Base-by-base conservation (phyloP, 225 moss, liverwort and hornwort genomes). In the Physcomitrium patens region DNA sequence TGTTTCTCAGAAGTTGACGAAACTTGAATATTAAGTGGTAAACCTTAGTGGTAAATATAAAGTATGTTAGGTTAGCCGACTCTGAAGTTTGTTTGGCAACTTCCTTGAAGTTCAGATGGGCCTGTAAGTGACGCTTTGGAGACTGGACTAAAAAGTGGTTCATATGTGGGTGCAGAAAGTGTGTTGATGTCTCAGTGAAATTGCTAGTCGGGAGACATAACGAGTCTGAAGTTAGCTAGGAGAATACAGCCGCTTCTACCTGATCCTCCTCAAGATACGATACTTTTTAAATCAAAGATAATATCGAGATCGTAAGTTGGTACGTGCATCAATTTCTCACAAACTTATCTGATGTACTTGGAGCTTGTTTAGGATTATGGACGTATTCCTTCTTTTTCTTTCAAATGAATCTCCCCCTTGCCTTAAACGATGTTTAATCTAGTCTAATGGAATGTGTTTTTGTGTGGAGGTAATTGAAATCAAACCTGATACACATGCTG, bases 321-420 rank as follows among this genome's bases (percentile, higher is more conserved):
- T 78, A 71, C 17, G 5, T 56, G 19, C 54, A 50, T 14, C 10
- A 60, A 55, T 54, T 12, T 31, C 19, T 78, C 15, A 48, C 41
- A 46, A 43, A 27, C 49, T 2, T 11, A 16, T 41, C 31, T 8
- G 60, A 60, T 43, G 16, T 9, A 18, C 49, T 16, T 18, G 55
- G 15, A 26, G 37, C 18, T 65, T 72, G n/a, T 56, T 37, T 10
- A 55, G 12, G 61, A 28, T 28, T n/a, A 11, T 53, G 19, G 7
- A 17, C 28, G 28, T 63, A 26, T 41, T 74, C 31, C 12, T 50
- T 23, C 24, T 74, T 43, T 74, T 54, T 17, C 18, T 44, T 19
- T 48, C 43, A 48, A 8, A 26, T 3, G 24, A 23, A 44, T 11
- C 12, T 44, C 23, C 53, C 24, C n/a, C 7, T 44, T 41, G 13